Evolutionary conservation across 163 green algal genomes (phyloP), one percentile per base, ranked within the genome.

Genomic region (Chlorella variabilis): DNA sequence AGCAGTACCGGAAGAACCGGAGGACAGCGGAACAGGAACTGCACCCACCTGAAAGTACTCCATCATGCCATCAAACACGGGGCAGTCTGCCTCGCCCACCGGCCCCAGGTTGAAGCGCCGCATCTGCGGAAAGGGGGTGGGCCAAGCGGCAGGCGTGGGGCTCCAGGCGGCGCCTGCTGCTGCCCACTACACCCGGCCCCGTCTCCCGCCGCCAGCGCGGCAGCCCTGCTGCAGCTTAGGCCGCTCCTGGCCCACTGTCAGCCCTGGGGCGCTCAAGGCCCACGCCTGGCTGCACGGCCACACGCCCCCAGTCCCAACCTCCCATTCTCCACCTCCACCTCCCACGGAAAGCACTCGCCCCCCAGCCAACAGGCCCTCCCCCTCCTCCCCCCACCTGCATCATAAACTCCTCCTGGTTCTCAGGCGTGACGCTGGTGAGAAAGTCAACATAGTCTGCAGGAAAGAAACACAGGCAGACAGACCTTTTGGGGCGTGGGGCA

Each of bases 381-480:
- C n/a, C n/a, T 29, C 54, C 18, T 27, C n/a, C 27, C n/a, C 59
- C 6, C 18, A 49, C 75, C 85, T 98, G 93, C 58, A 86, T 89
- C 75, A 97, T 88, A 77, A 97, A 94, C 82, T 99, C 96, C 29
- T 98, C 93, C 74, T 98, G 93, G 78, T 95, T 97, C 77, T 97
- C 91, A 0, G 94, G 94, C 0, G 93, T 98, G 3, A 98, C 94
- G 51, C 84, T 90, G 54, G 87, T 90, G 31, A 98, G 90, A 81
- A 98, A 98, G 77, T 94, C 88, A 34, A 98, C 93, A 87, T 98
- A 98, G 36, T 98, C 95, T 98, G 89, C 81, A 85, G 75, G 39
- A 4, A 20, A 67, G 29, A 20, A 36, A 11, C 7, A 27, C 25
- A 3, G 38, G 8, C 66, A 45, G 25, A n/a, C 4, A 31, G 65